Evolutionary conservation across 306 rosid species (phyloP).

Genomic region (Malus asiatica): DNA sequence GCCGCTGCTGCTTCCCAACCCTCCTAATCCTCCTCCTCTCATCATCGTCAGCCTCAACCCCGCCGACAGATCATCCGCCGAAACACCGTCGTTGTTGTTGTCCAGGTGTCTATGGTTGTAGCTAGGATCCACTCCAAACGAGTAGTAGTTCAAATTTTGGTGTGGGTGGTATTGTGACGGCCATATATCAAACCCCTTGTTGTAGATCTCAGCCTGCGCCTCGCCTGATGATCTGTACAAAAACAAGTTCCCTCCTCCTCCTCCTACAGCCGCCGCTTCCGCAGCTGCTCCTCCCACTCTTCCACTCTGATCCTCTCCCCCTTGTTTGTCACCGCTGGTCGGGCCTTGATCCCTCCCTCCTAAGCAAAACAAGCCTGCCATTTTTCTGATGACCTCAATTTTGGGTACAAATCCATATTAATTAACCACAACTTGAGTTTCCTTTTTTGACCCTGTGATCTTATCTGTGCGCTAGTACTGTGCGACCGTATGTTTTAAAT

Average conservation of each 20-base stretch:
- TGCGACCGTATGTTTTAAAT: slow-evolving; percentile 11
- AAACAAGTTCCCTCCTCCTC: slow-evolving; percentile 23
- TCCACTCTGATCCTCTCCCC: slow-evolving; percentile 1
- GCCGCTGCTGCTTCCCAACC: slow-evolving; percentile 14
- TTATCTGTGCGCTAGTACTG: background rate
- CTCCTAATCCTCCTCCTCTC: slow-evolving; percentile 29
- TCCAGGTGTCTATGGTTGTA: slow-evolving; percentile 13
- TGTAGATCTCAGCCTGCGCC: slow-evolving; percentile 54
- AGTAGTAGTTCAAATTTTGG: slow-evolving; percentile 39
- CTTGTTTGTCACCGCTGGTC: slow-evolving; percentile 16
- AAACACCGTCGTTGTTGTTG: slow-evolving; percentile 23
- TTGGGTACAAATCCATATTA: slow-evolving; percentile 59
- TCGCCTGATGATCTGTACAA: slow-evolving; percentile 40
- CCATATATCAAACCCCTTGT: slow-evolving; percentile 82
- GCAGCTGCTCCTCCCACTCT: background rate
- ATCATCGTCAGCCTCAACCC: slow-evolving; percentile 58
- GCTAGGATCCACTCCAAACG: slow-evolving; percentile 72
- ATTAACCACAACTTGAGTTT: background rate
- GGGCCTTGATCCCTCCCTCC: slow-evolving; percentile 45
- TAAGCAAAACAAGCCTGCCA: slow-evolving; percentile 92
- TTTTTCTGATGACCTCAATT: slow-evolving; percentile 52
- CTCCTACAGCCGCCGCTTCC: background rate
- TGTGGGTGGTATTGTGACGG: slow-evolving; percentile 39
- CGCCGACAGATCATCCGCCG: slow-evolving; percentile 45
- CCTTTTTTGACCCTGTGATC: background rate